A percentile compares a stretch with the other conserved stretches of the same genome.
These are phyloP conservation scores for Dovyalis caffra DNA, from an alignment of 345 rosid species.

Conservation along the genomic window DNA sequence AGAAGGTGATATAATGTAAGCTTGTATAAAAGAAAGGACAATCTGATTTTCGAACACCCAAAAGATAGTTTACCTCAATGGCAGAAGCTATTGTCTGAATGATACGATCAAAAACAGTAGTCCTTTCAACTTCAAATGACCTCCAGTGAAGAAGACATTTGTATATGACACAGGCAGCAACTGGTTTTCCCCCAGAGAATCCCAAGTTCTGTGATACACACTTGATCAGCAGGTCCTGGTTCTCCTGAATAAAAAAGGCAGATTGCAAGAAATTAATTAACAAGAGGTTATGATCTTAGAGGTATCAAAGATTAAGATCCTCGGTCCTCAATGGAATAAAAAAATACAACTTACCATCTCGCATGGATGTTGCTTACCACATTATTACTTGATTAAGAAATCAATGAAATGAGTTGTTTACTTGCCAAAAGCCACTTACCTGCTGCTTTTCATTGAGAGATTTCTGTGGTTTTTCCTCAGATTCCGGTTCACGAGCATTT, in stretches of 20 bases:
- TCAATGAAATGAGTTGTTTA: no score
- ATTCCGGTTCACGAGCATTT: slow-evolving; percentile 78
- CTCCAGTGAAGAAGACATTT: slow-evolving; percentile 98
- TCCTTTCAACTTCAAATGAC: slow-evolving; percentile 97
- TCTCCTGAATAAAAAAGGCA: slow-evolving; percentile 59
- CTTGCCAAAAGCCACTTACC: slow-evolving; percentile 38
- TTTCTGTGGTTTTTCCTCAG: slow-evolving; percentile 97
- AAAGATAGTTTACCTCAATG: slow-evolving; percentile 52
- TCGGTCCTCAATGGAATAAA: no score
- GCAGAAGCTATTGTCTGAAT: slow-evolving; percentile 93
- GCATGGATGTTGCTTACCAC: background rate
- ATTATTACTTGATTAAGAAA: no score
- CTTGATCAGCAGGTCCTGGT: slow-evolving; percentile 86
- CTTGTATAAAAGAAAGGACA: background rate
- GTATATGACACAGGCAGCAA: slow-evolving; percentile 92
- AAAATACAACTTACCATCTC: no score
- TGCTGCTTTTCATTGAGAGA: slow-evolving; percentile 95
- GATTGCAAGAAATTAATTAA: slow-evolving; percentile 4
- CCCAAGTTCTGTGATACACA: slow-evolving; percentile 92
- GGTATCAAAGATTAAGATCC: background rate
- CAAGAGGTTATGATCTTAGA: slow-evolving; percentile 3
- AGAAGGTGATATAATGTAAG: background rate
- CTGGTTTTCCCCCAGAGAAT: slow-evolving; percentile 82
- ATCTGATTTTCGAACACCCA: background rate
- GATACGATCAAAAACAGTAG: slow-evolving; percentile 88